Evolutionary conservation across 1,284 basidiomycete genomes (phyloP).

Genomic region (Singerocomus inundabilis): DNA sequence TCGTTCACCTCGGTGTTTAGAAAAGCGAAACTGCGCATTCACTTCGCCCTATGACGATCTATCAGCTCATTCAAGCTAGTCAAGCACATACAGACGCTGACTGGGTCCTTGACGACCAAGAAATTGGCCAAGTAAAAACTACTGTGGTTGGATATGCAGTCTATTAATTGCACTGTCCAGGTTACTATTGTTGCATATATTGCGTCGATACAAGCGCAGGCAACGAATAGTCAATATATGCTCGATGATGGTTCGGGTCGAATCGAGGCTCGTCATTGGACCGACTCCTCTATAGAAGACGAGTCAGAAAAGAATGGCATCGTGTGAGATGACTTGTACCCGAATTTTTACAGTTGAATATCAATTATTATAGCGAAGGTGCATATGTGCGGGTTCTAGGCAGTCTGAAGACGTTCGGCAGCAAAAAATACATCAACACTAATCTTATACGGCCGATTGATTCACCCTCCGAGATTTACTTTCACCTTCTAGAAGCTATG

Average conservation of each 20-base stretch:
- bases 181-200: constrained; percentile 83
- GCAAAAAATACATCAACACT: constrained; percentile 81
- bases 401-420: constrained; percentile 84
- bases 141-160: background rate
- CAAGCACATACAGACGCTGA: constrained; percentile 89
- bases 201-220: constrained; percentile 63
- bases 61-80: constrained; percentile 73
- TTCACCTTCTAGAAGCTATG: constrained; percentile 66
- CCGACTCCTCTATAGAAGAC: constrained; percentile 65
- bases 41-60: constrained; percentile 83
- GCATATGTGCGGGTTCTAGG: constrained; percentile 87
- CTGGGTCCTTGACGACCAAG: constrained; percentile 79
- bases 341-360: background rate
- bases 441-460: constrained; percentile 67
- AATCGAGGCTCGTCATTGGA: constrained; percentile 89
- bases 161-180: constrained; percentile 34
- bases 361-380: constrained; percentile 53
- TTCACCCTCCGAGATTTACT: constrained; percentile 81
- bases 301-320: constrained; percentile 47
- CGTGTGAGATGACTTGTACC: constrained; percentile 30
- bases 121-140: constrained; percentile 73
- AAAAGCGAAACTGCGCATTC: constrained; percentile 58
- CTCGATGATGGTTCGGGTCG: constrained; percentile 90
- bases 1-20: constrained; percentile 24
- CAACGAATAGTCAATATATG: constrained; percentile 81